Evolutionary conservation across 495 filamentous ascomycete genomes (phyloP), one percentile per base, ranked within the genome.

Genomic region (Lepidopterella palustris): DNA sequence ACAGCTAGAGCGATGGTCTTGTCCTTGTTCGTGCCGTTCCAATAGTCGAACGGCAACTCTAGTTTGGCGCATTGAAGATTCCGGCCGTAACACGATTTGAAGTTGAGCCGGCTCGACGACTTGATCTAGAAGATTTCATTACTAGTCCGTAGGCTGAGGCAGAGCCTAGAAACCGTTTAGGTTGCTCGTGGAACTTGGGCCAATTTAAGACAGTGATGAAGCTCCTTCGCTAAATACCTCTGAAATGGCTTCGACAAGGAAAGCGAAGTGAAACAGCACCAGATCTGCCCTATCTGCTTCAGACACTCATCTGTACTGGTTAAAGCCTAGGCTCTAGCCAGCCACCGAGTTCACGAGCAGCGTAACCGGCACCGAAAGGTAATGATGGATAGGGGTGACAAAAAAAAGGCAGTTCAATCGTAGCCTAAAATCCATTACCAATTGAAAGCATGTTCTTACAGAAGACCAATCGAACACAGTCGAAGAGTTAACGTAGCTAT

Each of bases 21-120:
- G 35, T 65, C 59, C 1, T 62, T 56, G 23, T 72, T 63, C 11
- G 71, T 75, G 15, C 68, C 66, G 47, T 76, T 77, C 68, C 70
- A 76, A 53, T 73, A 70, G 64, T 75, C 72, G 45, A 78, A 63
- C 2, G 74, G 76, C 5, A 73, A 53, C 55, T 71, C 56, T 25
- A 78, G 53, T n/a, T 72, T 68, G 11, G 75, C 70, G 51, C 75
- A 78, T 61, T 74, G 56, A 55, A 72, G 69, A 8, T 39, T 58
- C n/a, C n/a, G n/a, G 13, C 51, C 60, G 54, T 61, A 73, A 53
- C 67, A 74, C n/a, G 53, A 29, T 24, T 56, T 25, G 55, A 67
- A 67, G 23, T 54, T 24, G 25, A 67, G 53, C 4, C 20, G 11
- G 13, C 61, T 57, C 4, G 57, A 53, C 8, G 60, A 45, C 23